Evolutionary conservation across 345 rosid genomes (phyloP), one percentile per base, ranked within the genome.

Genomic region (Boechera divaricarpa): DNA sequence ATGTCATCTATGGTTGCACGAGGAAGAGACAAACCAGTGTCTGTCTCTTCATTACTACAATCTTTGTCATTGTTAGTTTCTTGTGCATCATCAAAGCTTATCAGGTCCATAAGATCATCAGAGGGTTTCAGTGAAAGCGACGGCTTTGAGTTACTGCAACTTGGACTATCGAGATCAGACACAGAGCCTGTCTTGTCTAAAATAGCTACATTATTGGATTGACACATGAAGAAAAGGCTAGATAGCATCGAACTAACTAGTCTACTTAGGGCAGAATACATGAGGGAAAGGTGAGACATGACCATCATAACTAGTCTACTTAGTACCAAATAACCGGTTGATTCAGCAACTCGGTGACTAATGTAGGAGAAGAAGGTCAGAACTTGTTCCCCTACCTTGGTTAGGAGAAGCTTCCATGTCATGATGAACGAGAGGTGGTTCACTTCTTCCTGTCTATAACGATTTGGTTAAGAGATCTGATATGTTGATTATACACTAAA

Each of bases 341-440:
- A 81, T 62, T 52, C 87, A 89, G 84, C 83, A 78, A 82, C 62
- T 84, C 21, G 83, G 90, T 76, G 84, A 86, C 80, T 89, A 83
- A 79, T 74, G 87, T 61, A 86, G 86, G 73, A 91, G 94, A 74
- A 85, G 79, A 61, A 73, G 62, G 39, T 87, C 90, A 1, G 84
- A 69, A 78, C 79, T 85, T 72, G 86, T 69, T 84, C 88, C 87
- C 73, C 94, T 87, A 62, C 66, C 79, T 61, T 79, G 89, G 67
- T 87, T 85, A 72, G 87, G 91, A 66, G 87, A 76, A 58, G 87
- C 87, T 81, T 89, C 97, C 90, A 87, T 75, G 87, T 89, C 94
- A 10, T 6, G 87, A 74, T 76, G 87, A 69, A 70, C 32, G 7
- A 26, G 70, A 61, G 68, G 79, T 61, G 86, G 73, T 63, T 73